Percentiles rank a stretch among this genome's conserved stretches.
Conservation (phyloP, 768 basidiomycete species). For the Boletus rubescentipes region DNA sequence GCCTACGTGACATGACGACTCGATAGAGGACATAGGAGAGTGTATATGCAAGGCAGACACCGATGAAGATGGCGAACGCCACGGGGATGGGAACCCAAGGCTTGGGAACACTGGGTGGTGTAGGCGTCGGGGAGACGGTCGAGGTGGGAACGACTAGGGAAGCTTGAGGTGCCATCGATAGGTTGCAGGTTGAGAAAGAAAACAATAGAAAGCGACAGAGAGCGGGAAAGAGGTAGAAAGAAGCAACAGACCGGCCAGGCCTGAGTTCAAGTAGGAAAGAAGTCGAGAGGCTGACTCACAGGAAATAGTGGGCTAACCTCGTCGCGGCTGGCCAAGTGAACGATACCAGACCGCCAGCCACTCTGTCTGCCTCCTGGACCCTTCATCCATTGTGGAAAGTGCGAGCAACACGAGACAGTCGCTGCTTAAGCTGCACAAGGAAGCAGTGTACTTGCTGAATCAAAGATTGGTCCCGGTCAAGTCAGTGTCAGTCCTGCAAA, state of each 20-base stretch:
- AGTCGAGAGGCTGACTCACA: slow-evolving; percentile 22
- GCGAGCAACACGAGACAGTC: no score
- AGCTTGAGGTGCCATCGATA: slow-evolving; percentile 26
- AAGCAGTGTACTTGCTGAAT: no score
- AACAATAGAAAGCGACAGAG: slow-evolving; percentile 11
- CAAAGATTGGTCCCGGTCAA: no score
- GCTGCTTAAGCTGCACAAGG: no score
- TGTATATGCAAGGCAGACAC: slow-evolving; percentile 26
- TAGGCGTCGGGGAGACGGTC: slow-evolving; percentile 1
- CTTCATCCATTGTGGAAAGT: no score
- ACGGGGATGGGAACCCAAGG: slow-evolving; percentile 18
- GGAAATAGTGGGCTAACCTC: not conserved
- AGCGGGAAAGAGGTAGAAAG: slow-evolving; percentile 12
- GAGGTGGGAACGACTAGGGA: not conserved
- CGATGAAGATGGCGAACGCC: slow-evolving; percentile 23
- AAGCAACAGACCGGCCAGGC: slow-evolving; percentile 1
- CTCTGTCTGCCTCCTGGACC: no score
- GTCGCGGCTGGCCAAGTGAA: slow-evolving; percentile 9
- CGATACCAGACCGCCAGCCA: not conserved
- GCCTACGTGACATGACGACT: slow-evolving; percentile 19
- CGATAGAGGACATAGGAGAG: slow-evolving; percentile 30
- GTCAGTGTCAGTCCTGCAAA: no score
- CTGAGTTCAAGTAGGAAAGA: slow-evolving; percentile 4
- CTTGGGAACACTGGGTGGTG: not conserved
- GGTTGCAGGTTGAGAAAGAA: slow-evolving; percentile 1